Base-by-base conservation (phyloP, 2,329 filamentous ascomycete genomes). In the Apiospora arundinis region DNA sequence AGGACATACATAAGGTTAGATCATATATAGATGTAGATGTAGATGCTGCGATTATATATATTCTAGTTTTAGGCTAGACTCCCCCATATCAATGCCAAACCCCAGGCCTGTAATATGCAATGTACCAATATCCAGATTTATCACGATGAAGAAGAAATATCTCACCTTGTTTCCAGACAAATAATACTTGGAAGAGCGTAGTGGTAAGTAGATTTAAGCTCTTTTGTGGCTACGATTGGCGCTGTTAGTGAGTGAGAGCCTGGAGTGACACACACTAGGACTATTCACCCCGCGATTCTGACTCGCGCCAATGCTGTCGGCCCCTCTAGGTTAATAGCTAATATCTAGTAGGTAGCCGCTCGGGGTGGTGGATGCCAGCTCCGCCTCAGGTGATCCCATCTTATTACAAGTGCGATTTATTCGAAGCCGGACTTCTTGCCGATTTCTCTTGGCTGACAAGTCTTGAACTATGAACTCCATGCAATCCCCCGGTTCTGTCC, bases 281-380 rank as follows among this genome's bases (percentile, higher is more conserved):
- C 56, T 63, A 63, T 40, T 40, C 56, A 23, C 56, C 56, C 56
- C 56, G 56, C 56, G 56, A 63, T 63, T 63, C 32, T 63, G 56
- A 63, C 56, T 63, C 56, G 56, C 21, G 18, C 28, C 56, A 63
- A 40, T 63, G 18, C 56, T 9, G 56, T 37, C 16, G 52, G 52
- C 52, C 49, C 49, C 25, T 32, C 25, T 56, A n/a, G n/a, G n/a
- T n/a, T n/a, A 52, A 25, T 5, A 25, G 23, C 25, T 25, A 52
- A 11, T 2, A n/a, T n/a, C n/a, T n/a, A 18, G 52, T 21, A 45
- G 12, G 12, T 18, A 16, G 12, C 42, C 42, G 42, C 52, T 60
- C 52, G 52, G 52, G 52, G 52, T 40, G 56, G 56, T 63, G 56
- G 56, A 63, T 40, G 56, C 56, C 56, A 40, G 5, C n/a, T 12